A percentile compares a stretch with the other conserved stretches of the same genome.
phyloP scores from a whole-genome alignment of 1,284 basidiomycete genomes.

The Tylopilus orsonianus region DNA sequence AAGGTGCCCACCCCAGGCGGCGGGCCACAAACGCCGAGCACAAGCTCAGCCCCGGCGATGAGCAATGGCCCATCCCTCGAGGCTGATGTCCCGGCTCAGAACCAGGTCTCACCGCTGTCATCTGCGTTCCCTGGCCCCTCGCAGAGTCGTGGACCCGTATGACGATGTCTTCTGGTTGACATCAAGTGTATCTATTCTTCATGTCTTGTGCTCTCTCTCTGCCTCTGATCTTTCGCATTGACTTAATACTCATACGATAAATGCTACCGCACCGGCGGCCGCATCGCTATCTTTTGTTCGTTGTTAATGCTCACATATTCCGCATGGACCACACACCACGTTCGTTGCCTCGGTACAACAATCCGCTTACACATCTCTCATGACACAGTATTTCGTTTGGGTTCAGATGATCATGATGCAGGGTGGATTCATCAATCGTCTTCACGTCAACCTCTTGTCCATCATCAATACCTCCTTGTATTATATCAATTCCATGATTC shows the following conservation, averaged over 20 bases:
- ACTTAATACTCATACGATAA: slow-evolving; percentile 21
- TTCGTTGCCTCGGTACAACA: slow-evolving; percentile 10
- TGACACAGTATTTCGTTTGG: slow-evolving; percentile 14
- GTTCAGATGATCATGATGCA: slow-evolving; percentile 15
- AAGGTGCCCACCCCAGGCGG: slow-evolving; percentile 56
- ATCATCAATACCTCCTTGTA: slow-evolving; percentile 26
- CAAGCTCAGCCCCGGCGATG: slow-evolving; percentile 37
- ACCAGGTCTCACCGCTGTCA: slow-evolving; percentile 71
- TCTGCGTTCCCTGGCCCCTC: slow-evolving; percentile 60
- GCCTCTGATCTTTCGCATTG: slow-evolving; percentile 23
- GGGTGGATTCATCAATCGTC: slow-evolving; percentile 14
- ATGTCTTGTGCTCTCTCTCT: slow-evolving; percentile 19
- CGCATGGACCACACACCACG: slow-evolving; percentile 12
- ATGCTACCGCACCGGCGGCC: slow-evolving; percentile 15
- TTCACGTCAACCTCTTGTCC: slow-evolving; percentile 22
- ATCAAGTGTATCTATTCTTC: slow-evolving; percentile 27
- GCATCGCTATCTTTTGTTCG: slow-evolving; percentile 27
- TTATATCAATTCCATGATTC: slow-evolving; percentile 21
- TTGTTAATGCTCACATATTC: slow-evolving; percentile 30
- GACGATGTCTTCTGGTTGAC: slow-evolving; percentile 11
- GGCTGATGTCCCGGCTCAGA: slow-evolving; percentile 43
- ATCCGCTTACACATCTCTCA: slow-evolving; percentile 19
- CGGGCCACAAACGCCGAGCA: slow-evolving; percentile 57
- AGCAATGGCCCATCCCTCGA: slow-evolving; percentile 33
- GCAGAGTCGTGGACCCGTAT: slow-evolving; percentile 25